A percentile compares a stretch with the other conserved stretches of the same genome.
These are phyloP conservation scores for Penicillium rolfsii DNA, from an alignment of 2,329 filamentous ascomycete species.

Conservation along the genomic window DNA sequence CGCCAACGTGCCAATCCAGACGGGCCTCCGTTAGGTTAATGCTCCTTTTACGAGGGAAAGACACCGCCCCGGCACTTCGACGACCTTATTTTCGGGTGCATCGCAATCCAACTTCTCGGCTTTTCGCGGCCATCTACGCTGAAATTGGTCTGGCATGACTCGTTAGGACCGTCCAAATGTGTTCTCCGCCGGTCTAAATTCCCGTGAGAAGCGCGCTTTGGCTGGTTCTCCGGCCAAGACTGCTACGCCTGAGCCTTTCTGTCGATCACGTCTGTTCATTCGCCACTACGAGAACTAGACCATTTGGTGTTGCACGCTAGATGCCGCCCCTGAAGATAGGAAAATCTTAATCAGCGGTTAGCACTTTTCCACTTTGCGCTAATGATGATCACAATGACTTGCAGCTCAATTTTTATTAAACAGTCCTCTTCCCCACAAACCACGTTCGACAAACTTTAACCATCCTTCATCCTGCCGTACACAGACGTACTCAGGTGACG, in stretches of 20 bases:
- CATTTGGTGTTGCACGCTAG: not conserved
- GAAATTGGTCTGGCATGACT: not conserved
- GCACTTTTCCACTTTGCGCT: not conserved
- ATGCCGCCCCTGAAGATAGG: not conserved
- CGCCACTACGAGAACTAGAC: not conserved
- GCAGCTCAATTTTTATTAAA: slow-evolving; percentile 10
- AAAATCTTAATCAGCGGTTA: not conserved
- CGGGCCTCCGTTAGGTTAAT: slow-evolving; percentile 8
- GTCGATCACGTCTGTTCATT: slow-evolving; percentile 1
- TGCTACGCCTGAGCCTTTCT: not conserved
- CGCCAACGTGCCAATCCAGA: not conserved
- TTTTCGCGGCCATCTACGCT: not conserved
- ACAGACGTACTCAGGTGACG: not conserved
- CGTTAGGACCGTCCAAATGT: not conserved
- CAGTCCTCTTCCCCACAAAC: slow-evolving; percentile 7
- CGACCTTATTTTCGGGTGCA: not conserved
- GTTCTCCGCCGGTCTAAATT: not conserved
- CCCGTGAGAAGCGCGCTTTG: not conserved
- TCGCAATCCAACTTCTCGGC: not conserved
- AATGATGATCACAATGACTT: slow-evolving; percentile 1
- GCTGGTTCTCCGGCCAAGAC: not conserved
- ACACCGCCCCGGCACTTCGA: not conserved
- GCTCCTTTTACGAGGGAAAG: slow-evolving; percentile 3
- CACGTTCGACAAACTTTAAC: not conserved
- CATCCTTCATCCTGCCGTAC: not conserved